Evolutionary conservation across 768 basidiomycete genomes (phyloP), one percentile per base, ranked within the genome.

Genomic region (Amanita jacksonii): DNA sequence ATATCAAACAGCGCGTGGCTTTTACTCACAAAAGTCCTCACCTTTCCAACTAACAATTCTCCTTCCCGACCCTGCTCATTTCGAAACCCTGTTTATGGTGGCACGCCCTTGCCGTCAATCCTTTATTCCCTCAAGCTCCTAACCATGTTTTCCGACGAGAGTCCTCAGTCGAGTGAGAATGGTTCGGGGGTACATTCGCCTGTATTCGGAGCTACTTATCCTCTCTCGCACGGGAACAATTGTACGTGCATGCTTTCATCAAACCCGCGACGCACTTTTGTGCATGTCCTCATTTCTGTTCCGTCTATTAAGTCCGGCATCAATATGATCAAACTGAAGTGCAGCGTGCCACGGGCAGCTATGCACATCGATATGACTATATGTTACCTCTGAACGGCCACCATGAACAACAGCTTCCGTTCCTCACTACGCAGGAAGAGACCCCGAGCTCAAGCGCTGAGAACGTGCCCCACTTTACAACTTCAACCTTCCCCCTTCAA

Each of bases 171-270:
- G 18, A 81, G 79, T 59, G 82, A 85, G 57, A 83, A 84, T 55
- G 76, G 79, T 56, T 85, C 83, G 41, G 82, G 79, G 48, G 62
- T 85, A 18, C 81, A 83, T 54, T 85, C 84, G 2, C 83, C 85
- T 52, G 71, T 77, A 41, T 80, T 81, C 62, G 67, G 66, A 45
- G 58, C 71, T 38, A 64, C 66, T 20, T 70, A 65, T 52, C 64
- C 68, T 59, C 59, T 68, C 50, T 59, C 64, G 45, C 66, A 68
- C 65, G 63, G 66, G 49, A 70, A 73, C 70, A 71, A 65, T 68
- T 64, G 72, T 76, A 61, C 8, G 38, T 68, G 72, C 66, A 62
- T 57, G 60, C 66, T 70, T 65, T 61, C 64, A 73, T 77, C 65
- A 65, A 65, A 66, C 54, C 65, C 68, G 56, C 66, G 68, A 58